Evolutionary conservation across 1,139 yeast genomes (phyloP), one percentile per base, ranked within the genome.

Genomic region (Kodamaea sp.): DNA sequence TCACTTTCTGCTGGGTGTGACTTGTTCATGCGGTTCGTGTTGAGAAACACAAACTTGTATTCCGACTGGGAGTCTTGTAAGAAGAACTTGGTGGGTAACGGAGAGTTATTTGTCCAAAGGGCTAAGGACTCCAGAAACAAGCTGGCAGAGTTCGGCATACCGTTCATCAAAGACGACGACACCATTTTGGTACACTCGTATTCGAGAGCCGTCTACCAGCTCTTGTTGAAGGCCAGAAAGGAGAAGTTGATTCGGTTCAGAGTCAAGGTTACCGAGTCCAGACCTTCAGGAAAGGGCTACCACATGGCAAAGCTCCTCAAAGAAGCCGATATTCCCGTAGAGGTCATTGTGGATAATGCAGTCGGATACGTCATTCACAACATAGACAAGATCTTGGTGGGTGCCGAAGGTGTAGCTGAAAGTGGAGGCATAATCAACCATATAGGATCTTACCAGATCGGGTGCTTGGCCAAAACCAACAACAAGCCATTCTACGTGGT

Each of bases 401-500:
- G 99, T 37, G 98, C 98, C 1, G 98, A 92, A 62, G 99, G 99
- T 44, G 98, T 92, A 4, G 96, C 96, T 3, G 99, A 92, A 67
- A 84, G 95, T 58, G 99, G 99, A 38, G 99, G 99, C 24, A 89
- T 94, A 34, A 90, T 92, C 49, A 92, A 92, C 60, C 94, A 90
- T 54, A 85, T 94, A 45, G 99, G 99, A 3, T 82, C 96, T 2
- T 92, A 88, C 60, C 97, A 94, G 53, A 83, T 92, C 34, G 97
- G 97, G 16, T 94, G 95, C 35, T 66, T 94, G 44, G 97, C 98
- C 4, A 83, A 86, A 49, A 80, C 85, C 40, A 86, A 95, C 41
- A 84, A 88, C 57, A 90, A 88, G 56, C 98, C 98, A 9, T 78
- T 94, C 38, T 94, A 92, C 51, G 97, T 89, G 30, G 95, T 89